Evolutionary conservation across 192 early-diverging fungal genomes (phyloP), one percentile per base, ranked within the genome.

Genomic region (Podila horticola): DNA sequence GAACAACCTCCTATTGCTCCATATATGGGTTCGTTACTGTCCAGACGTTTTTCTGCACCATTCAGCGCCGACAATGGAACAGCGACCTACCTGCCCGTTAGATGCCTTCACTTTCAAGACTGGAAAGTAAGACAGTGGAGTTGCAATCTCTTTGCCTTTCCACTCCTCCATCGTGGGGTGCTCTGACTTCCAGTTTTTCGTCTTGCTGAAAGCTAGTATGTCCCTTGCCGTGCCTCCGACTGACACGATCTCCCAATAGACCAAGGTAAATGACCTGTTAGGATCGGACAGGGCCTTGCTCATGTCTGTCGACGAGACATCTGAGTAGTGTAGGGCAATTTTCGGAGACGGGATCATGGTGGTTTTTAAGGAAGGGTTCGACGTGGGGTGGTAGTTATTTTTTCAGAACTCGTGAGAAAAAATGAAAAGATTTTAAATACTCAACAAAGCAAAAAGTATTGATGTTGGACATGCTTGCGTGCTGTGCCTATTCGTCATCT

Each of bases 1-100:
- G 24, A 26, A 60, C n/a, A 11, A 66, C 45, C 48, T 74, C 64
- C 72, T 74, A 24, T 20, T n/a, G 15, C 48, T 15, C 41, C 41
- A 45, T 45, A 8, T 45, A 45, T 4, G 41, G 15, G 41, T 41
- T 41, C 3, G 38, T 41, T 41, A 41, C 0, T 13, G 38, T 45
- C 41, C 41, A 17, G 41, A 45, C 2, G 38, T 1, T 7, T 17
- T 55, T 26, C 52, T 55, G 52, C 2, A 10, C 17, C 52, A 24
- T 55, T 20, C 52, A 55, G 2, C 17, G 19, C 17, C 19, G 22
- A 22, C 52, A 55, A 55, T n/a, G 8, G 24, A 55, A 55, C 20
- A 55, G 24, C 1, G 52, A 24, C 17, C 1, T 55, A 55, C 22
- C 22, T 55, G 20, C 11, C 52, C 52, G 24, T n/a, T 55, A 24